A percentile compares a stretch with the other conserved stretches of the same genome.
These are phyloP conservation scores for Grammothele lineata DNA, from an alignment of 768 basidiomycete species.

Conservation along the genomic window DNA sequence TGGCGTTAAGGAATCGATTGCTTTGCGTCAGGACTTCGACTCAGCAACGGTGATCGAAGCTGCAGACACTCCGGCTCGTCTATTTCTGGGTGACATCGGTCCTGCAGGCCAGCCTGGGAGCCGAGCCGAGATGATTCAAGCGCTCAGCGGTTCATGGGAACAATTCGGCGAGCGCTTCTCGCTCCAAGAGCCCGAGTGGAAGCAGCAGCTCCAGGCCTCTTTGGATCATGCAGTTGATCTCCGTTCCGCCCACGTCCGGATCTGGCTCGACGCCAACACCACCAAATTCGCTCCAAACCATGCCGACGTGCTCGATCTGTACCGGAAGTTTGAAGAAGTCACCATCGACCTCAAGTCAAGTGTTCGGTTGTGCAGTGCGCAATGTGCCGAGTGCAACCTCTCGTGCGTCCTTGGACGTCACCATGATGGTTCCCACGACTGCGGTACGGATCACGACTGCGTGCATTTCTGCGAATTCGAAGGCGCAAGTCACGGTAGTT, in stretches of 20 bases:
- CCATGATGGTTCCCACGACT: slow-evolving; percentile 47
- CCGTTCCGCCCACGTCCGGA: slow-evolving; percentile 43
- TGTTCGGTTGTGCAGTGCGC: slow-evolving; percentile 45
- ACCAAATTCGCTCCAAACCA: slow-evolving; percentile 41
- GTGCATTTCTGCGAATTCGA: slow-evolving; percentile 39
- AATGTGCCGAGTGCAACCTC: slow-evolving; percentile 46
- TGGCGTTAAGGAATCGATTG: background rate
- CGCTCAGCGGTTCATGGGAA: slow-evolving; percentile 28
- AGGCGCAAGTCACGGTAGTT: slow-evolving; percentile 24
- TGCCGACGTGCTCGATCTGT: slow-evolving; percentile 42
- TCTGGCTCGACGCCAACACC: slow-evolving; percentile 50
- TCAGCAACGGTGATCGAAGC: slow-evolving; percentile 37
- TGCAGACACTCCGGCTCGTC: slow-evolving; percentile 33
- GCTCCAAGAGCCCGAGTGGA: slow-evolving; percentile 40
- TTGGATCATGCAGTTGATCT: slow-evolving; percentile 36
- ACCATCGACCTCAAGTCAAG: slow-evolving; percentile 42
- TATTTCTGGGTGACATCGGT: slow-evolving; percentile 28
- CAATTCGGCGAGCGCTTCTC: slow-evolving; percentile 29
- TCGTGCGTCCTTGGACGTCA: slow-evolving; percentile 41
- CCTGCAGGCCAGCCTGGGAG: slow-evolving; percentile 9
- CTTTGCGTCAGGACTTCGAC: slow-evolving; percentile 45
- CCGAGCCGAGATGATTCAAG: slow-evolving; percentile 24
- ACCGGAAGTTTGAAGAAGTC: slow-evolving; percentile 38
- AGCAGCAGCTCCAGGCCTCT: slow-evolving; percentile 31
- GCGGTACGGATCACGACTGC: slow-evolving; percentile 47